These are phyloP conservation scores for Debaryomyces hansenii DNA, from an alignment of 805 yeast species.

Conservation along the genomic window DNA sequence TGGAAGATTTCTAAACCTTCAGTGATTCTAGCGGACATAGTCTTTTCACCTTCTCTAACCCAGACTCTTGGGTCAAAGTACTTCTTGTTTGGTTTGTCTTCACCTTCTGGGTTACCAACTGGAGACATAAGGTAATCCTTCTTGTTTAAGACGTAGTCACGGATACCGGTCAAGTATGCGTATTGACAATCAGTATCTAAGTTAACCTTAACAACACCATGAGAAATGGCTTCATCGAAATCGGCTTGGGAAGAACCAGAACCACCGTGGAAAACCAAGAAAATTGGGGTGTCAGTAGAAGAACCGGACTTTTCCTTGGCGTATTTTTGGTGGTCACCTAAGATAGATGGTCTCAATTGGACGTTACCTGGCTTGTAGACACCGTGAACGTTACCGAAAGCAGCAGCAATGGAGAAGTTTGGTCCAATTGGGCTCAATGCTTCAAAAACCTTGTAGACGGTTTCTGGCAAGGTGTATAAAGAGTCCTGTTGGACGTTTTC, in stretches of 20 bases:
- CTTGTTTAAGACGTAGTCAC: conserved; percentile 94
- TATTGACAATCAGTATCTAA: conserved; percentile 98
- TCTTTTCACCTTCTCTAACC: conserved; percentile 99
- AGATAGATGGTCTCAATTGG: conserved; percentile 84
- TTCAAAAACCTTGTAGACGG: conserved; percentile 87
- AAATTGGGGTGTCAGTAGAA: conserved; percentile 68
- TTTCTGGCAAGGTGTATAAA: conserved; percentile 93
- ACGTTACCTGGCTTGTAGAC: conserved; percentile 99
- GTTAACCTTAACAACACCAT: conserved; percentile 99
- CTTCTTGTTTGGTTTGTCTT: conserved; percentile 99
- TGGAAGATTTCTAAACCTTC: conserved; percentile 87
- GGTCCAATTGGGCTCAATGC: conserved; percentile 90
- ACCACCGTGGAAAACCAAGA: conserved; percentile 99
- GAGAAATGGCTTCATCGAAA: conserved; percentile 84
- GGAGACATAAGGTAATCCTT: conserved; percentile 86
- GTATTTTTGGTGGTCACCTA: conserved; percentile 93
- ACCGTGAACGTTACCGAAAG: conserved; percentile 99
- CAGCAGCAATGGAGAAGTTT: conserved; percentile 99
- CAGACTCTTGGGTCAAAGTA: conserved; percentile 99
- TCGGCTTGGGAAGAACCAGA: conserved; percentile 94
- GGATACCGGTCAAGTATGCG: conserved; percentile 95
- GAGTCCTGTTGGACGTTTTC: conserved; percentile 84
- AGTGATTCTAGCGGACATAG: conserved; percentile 84
- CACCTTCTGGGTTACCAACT: conserved; percentile 99
- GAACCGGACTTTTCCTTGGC: conserved; percentile 68